Conservation (phyloP, 1,284 basidiomycete species). For the Trichosporon sp. region DNA sequence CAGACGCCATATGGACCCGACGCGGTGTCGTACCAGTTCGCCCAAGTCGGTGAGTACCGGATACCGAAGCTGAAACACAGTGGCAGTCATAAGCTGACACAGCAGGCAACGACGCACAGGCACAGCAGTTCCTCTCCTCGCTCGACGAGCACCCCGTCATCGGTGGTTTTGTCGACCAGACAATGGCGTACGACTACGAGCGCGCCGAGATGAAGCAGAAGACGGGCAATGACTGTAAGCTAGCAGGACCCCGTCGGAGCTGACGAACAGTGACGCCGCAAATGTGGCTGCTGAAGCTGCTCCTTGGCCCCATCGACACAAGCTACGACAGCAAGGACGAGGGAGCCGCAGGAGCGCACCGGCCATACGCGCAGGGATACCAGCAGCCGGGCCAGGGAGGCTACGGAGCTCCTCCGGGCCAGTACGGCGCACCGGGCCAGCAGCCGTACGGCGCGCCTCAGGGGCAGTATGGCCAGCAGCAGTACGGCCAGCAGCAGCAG, state of each 20-base stretch:
- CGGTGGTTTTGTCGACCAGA: constrained; percentile 19
- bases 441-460: background rate
- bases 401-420: background rate
- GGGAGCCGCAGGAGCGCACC: background rate
- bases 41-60: constrained; percentile 15
- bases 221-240: constrained; percentile 35
- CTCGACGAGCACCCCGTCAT: constrained; percentile 20
- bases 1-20: constrained; percentile 27
- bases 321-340: constrained; percentile 1
- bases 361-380: background rate
- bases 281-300: constrained; percentile 18
- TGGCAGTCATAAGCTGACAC: background rate
- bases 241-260: background rate
- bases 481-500: background rate
- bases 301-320: constrained; percentile 17
- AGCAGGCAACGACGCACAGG: constrained; percentile 3
- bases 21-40: constrained; percentile 19
- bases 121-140: constrained; percentile 18
- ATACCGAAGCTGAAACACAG: too few relatives aligned
- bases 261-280: constrained; percentile 10
- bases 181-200: constrained; percentile 19
- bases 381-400: background rate
- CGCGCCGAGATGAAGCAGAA: constrained; percentile 15
- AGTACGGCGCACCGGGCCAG: background rate
- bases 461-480: background rate